Percentiles rank a stretch among this genome's conserved stretches.
These are phyloP conservation scores for Tetragonia tetragonoides DNA, from an alignment of 148 eudicot species.

Conservation along the genomic window DNA sequence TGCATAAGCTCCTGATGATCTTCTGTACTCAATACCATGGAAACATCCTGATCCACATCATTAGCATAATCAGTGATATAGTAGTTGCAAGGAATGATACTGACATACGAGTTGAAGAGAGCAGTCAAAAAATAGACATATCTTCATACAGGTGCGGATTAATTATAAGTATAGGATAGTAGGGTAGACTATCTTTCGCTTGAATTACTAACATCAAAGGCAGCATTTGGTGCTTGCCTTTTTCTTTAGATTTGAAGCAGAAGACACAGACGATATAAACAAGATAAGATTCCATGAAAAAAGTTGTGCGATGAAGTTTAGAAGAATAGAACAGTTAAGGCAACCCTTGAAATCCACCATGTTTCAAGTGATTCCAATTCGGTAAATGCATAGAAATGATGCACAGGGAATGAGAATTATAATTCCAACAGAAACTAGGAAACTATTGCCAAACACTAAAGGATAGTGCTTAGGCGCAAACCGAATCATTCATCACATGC, in stretches of 20 bases:
- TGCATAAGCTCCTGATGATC: conserved; percentile 85
- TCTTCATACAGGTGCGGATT: background rate
- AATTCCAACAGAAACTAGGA: conserved; percentile 3
- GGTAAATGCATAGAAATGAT: background rate
- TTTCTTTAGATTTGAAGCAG: background rate
- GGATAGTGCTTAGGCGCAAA: conserved; percentile 31
- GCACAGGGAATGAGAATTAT: background rate
- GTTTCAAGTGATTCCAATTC: background rate
- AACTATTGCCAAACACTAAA: background rate
- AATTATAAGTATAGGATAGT: background rate
- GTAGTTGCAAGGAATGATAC: conserved; percentile 16
- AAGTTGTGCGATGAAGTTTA: background rate
- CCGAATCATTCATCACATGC: conserved; percentile 98
- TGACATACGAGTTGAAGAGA: conserved; percentile 7
- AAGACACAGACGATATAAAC: background rate
- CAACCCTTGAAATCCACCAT: background rate
- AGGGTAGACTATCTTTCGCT: background rate
- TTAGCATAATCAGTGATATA: conserved; percentile 14
- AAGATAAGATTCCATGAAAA: background rate
- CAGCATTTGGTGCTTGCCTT: background rate
- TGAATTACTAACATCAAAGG: background rate
- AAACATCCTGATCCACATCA: conserved; percentile 58
- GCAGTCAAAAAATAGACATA: background rate
- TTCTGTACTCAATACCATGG: conserved; percentile 86
- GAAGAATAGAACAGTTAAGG: background rate